Evolutionary conservation across 2,329 filamentous ascomycete genomes (phyloP).

Genomic region (Fusarium agapanthi): DNA sequence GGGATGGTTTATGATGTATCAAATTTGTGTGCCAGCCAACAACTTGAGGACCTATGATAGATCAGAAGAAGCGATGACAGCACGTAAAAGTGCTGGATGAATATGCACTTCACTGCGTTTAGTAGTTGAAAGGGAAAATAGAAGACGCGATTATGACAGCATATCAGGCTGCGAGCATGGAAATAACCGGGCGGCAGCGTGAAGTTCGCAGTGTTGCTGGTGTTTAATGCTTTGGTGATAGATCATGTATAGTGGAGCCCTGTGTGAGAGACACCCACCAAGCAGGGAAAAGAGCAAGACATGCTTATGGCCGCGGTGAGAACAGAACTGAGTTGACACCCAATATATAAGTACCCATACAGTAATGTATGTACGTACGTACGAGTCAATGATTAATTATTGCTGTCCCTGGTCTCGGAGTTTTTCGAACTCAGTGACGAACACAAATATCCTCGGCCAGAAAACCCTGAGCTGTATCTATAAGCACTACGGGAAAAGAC

Average conservation of each 20-base stretch:
- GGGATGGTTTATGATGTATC: slow-evolving; percentile 31
- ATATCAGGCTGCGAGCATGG: background rate
- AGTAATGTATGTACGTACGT: background rate
- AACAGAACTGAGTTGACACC: background rate
- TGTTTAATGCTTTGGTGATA: slow-evolving; percentile 8
- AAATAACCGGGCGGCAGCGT: background rate
- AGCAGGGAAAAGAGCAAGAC: background rate
- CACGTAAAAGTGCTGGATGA: background rate
- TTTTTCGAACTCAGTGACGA: background rate
- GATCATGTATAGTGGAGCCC: background rate
- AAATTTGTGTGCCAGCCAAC: slow-evolving; percentile 14
- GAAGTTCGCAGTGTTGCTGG: background rate
- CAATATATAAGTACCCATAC: background rate
- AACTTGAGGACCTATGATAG: background rate
- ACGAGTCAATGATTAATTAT: background rate
- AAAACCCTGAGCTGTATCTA: slow-evolving; percentile 5
- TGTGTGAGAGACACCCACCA: background rate
- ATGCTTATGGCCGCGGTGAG: background rate
- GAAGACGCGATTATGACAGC: background rate
- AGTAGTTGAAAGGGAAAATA: background rate
- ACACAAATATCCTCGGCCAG: background rate
- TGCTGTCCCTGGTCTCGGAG: background rate
- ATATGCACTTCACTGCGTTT: background rate
- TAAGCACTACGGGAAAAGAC: slow-evolving; percentile 1
- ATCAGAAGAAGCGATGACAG: background rate